Conservation (phyloP, 2,329 filamentous ascomycete species). For the Verticillium nubilum region DNA sequence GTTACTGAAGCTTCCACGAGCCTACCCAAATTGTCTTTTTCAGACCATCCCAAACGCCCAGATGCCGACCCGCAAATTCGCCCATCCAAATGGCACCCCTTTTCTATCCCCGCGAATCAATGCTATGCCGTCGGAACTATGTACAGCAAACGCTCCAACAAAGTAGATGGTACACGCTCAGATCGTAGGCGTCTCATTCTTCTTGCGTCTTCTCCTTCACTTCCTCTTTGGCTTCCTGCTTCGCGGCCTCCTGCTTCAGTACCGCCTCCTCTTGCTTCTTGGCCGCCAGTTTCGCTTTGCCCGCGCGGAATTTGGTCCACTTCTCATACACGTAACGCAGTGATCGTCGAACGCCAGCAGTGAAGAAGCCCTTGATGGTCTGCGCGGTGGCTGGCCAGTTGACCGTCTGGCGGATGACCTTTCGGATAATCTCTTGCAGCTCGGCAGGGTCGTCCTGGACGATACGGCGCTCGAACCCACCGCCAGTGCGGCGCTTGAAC, state of each 20-base stretch:
- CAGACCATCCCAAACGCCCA: background rate
- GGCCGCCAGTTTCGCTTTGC: conserved; percentile 21
- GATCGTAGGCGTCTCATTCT: background rate
- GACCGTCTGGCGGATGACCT: conserved; percentile 81
- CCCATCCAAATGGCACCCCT: background rate
- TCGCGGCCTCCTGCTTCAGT: background rate
- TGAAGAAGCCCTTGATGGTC: conserved; percentile 77
- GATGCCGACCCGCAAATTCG: background rate
- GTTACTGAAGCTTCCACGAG: background rate
- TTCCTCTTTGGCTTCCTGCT: background rate
- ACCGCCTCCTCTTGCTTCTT: conserved; percentile 7
- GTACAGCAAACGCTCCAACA: background rate
- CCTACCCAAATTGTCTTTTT: background rate
- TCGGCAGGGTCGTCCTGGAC: conserved; percentile 61
- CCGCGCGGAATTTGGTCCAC: conserved; percentile 56
- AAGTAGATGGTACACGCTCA: background rate
- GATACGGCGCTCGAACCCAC: conserved; percentile 81
- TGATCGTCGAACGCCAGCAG: conserved; percentile 65
- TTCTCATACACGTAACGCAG: conserved; percentile 81
- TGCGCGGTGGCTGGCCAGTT: conserved; percentile 89
- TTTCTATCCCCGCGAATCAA: background rate
- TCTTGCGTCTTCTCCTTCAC: background rate
- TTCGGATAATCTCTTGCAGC: conserved; percentile 64
- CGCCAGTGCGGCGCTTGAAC: conserved; percentile 70
- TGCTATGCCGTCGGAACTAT: background rate